Evolutionary conservation across 2,329 filamentous ascomycete genomes (phyloP), one percentile per base, ranked within the genome.

Genomic region (Hymenoscyphus infarciens): DNA sequence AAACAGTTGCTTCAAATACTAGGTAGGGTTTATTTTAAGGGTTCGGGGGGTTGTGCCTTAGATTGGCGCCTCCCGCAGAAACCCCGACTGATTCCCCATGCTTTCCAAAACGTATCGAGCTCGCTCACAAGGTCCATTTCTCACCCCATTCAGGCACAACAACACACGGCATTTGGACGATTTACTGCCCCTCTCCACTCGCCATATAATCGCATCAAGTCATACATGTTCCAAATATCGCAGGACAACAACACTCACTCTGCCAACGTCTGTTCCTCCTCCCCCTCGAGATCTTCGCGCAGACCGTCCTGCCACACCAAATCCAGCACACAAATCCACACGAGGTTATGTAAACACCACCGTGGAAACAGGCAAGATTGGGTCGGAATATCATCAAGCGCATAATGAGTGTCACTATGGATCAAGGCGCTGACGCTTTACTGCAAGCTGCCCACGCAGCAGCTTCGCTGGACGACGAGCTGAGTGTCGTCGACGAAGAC

Each of bases 401-500:
- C 63, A 70, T 49, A 56, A 74, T 74, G 72, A 72, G 69, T 63
- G 65, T 69, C 35, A 64, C 69, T 57, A 71, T 71, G 64, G 68
- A 74, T 38, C 62, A 65, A 62, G 66, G 62, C 53, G 65, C 68
- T 42, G 70, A 71, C 62, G 66, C 70, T 61, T 65, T 69, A 59
- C 62, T 72, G 56, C 68, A 72, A 60, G 69, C 69, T 45, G 68
- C 72, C 59, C 63, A 62, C n/a, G 65, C 68, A 31, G 64, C 66
- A 35, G 63, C 61, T 60, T 70, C 71, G 52, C 60, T 66, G 62
- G 53, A 55, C 11, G 70, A 71, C 57, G 72, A 73, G 45, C 62
- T 72, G 64, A 73, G 71, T 63, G 72, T 74, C 61, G 64, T 71
- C 22, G 72, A 73, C 38, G 65, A 71, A 45, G 86, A 87, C 71